Base-by-base conservation (phyloP, 2,329 filamentous ascomycete species). In the Penicillium sumatraense region DNA sequence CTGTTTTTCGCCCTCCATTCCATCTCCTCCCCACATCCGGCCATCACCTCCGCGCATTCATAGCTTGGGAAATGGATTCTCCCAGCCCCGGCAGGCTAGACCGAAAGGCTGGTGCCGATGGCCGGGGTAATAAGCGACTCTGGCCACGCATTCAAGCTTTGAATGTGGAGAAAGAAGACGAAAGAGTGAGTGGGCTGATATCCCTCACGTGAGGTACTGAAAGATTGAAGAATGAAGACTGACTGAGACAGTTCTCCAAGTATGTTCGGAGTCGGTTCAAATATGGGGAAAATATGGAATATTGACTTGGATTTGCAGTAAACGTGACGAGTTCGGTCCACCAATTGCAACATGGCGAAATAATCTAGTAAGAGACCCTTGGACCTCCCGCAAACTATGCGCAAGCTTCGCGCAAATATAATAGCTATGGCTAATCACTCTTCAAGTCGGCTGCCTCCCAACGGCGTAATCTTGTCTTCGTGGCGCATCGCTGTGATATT, bases 381-480 rank as follows among this genome's bases (percentile, higher is more conserved):
- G n/a, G n/a, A n/a, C n/a, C n/a, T n/a, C n/a, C n/a, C n/a, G n/a
- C n/a, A n/a, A n/a, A n/a, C n/a, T n/a, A n/a, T n/a, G n/a, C n/a
- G n/a, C n/a, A 6, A 53, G 42, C 45, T 11, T 26, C 24, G 54
- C 18, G 33, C 33, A 36, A 18, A 36, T 36, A 2, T 9, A 6
- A 21, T 40, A 3, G 33, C 14, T 36, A 38, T 57, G 7, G 53
- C 54, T 58, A 44, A 57, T 50, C 5, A 9, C 14, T 35, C 13
- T 26, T 13, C 41, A 40, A 73, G 78, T 75, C 73, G 38, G 78
- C 78, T 9, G 64, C 79, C 13, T 81, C 79, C 11, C 79, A 81
- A 51, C 70, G 75, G 40, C 72, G 71, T 14, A 81, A 81, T 56
- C 61, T 81, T 9, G 70, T 80, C 13, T 81, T 81, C 56, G 70